Evolutionary conservation across 768 basidiomycete species (phyloP), one percentile per base, ranked within the genome.

Genomic region (Asterophora lycoperdoides): DNA sequence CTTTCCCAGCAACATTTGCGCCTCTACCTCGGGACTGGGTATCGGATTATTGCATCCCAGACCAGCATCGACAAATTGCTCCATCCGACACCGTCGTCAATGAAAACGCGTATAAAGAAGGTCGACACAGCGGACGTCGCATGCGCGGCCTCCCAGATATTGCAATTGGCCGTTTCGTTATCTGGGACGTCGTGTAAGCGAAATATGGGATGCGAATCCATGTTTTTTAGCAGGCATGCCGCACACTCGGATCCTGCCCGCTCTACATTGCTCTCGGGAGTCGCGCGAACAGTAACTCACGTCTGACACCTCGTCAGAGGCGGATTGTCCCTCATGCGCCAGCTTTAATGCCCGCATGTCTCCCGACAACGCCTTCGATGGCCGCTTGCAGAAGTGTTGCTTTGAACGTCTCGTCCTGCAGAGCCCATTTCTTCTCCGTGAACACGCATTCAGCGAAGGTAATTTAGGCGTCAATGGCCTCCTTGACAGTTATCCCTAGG

Each of bases 81-180:
- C 23, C 6, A 6, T n/a, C n/a, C n/a, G 23, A 23, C 23, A 23
- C 6, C 23, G 23, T 23, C 3, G 23, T 23, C 23, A 23, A 23
- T 23, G 23, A 6, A 23, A 23, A 23, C 23, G 23, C 23, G 23
- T 6, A 3, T 23, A 23, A 64, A 64, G 38, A 66, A 59, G 1
- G 49, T 49, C 0, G 61, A 59, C 3, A 60, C 58, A 8, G 65
- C 66, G 17, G 61, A 59, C 0, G 65, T 67, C 0, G 65, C 65
- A 3, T 65, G 58, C 3, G 57, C 61, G 4, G 63, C 63, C 41
- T 66, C 59, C 65, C 65, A 66, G 17, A 66, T 65, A 17, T 38
- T 52, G 33, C 60, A 55, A 14, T 49, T 45, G 41, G 45, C 32
- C 1, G 19, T 34, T 29, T 48, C 19, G 26, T 56, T 35, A 0